Evolutionary conservation across 2,329 filamentous ascomycete genomes (phyloP).

Genomic region (Alternaria rosae): DNA sequence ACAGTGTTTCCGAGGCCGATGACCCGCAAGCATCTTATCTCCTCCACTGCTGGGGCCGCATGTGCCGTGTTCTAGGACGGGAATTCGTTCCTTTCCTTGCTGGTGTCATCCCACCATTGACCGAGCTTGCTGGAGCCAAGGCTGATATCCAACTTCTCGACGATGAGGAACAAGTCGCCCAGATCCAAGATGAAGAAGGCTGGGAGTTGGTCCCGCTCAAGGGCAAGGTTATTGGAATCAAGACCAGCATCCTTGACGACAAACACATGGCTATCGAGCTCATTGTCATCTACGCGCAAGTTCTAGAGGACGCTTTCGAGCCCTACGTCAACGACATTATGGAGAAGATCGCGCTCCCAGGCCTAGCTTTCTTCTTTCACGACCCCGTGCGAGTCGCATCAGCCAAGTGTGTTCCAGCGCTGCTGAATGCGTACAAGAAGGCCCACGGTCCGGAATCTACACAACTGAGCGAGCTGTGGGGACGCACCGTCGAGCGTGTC

Average conservation of each 20-base stretch:
- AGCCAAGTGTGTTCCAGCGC: conserved; percentile 90
- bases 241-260: conserved; percentile 94
- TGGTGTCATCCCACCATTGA: conserved; percentile 91
- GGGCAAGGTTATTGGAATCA: conserved; percentile 98
- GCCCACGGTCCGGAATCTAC: conserved; percentile 82
- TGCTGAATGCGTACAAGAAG: conserved; percentile 93
- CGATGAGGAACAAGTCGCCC: conserved; percentile 91
- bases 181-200: conserved; percentile 91
- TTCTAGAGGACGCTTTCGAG: conserved; percentile 90
- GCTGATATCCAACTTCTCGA: conserved; percentile 96
- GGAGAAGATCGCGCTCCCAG: conserved; percentile 94
- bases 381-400: conserved; percentile 95
- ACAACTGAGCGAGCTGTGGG: conserved; percentile 84
- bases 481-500: conserved; percentile 83
- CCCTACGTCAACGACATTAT: conserved; percentile 92
- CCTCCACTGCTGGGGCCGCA: conserved; percentile 98
- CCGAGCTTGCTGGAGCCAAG: conserved; percentile 91
- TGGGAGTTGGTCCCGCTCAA: conserved; percentile 98
- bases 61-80: conserved; percentile 90
- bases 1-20: conserved; percentile 80
- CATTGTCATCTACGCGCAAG: conserved; percentile 95
- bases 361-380: conserved; percentile 98
- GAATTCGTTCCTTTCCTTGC: conserved; percentile 94
- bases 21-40: conserved; percentile 97
- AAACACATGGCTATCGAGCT: conserved; percentile 99